A percentile compares a stretch with the other conserved stretches of the same genome.
These are phyloP conservation scores for Arabidopsis lyrata DNA, from an alignment of 441 rosid species.

Conservation along the genomic window DNA sequence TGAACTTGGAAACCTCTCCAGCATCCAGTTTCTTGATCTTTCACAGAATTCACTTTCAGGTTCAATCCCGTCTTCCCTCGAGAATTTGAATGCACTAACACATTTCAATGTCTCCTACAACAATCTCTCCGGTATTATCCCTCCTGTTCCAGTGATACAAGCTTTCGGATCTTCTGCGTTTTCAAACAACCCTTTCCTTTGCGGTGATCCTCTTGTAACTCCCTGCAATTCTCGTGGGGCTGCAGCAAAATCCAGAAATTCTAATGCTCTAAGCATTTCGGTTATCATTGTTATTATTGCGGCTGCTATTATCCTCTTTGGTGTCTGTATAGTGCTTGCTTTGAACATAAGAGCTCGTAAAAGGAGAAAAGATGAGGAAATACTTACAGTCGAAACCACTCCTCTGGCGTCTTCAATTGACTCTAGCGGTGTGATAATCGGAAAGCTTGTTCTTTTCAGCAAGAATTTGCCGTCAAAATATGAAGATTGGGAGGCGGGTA, in stretches of 20 bases:
- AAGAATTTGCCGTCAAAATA: conserved; percentile 87
- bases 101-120: conserved; percentile 77
- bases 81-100: conserved; percentile 54
- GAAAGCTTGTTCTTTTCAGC: conserved; percentile 94
- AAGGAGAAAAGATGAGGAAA: conserved; percentile 58
- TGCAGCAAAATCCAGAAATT: conserved; percentile 46
- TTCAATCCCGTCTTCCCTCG: conserved; percentile 75
- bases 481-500: conserved; percentile 96
- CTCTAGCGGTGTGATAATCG: conserved; percentile 69
- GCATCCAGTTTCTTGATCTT: conserved; percentile 66
- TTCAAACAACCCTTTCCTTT: conserved; percentile 71
- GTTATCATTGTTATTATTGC: conserved; percentile 85
- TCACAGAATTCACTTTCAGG: conserved; percentile 77
- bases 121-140: conserved; percentile 78
- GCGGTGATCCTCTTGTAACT: conserved; percentile 71
- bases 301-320: conserved; percentile 79
- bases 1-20: conserved; percentile 65
- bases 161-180: conserved; percentile 73
- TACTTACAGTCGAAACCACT: conserved; percentile 71
- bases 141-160: conserved; percentile 53
- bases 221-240: conserved; percentile 56
- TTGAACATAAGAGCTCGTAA: conserved; percentile 79
- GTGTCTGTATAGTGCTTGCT: conserved; percentile 78
- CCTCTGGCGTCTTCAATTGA: conserved; percentile 72
- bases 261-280: conserved; percentile 70